phyloP scores from a whole-genome alignment of 495 filamentous ascomycete species.

The Neurospora sp. region DNA sequence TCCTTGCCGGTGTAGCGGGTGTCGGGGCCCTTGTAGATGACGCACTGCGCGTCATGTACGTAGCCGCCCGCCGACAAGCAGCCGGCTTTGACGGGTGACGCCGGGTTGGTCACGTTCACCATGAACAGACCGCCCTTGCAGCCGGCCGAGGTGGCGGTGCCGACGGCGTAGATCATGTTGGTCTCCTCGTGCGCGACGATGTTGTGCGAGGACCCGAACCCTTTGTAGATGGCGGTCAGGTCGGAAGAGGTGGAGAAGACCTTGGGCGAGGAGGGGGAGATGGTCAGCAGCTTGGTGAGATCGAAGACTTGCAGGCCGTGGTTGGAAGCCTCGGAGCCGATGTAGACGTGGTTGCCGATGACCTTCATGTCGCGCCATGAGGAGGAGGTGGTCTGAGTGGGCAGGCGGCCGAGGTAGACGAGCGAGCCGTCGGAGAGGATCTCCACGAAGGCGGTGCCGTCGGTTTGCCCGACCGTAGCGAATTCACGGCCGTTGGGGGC shows the following conservation, averaged over 20 bases:
- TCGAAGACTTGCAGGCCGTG: slow-evolving; percentile 42
- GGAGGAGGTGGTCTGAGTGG: slow-evolving; percentile 20
- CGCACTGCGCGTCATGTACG: slow-evolving; percentile 50
- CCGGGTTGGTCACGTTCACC: slow-evolving; percentile 38
- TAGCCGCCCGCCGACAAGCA: slow-evolving; percentile 45
- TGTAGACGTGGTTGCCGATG: slow-evolving; percentile 31
- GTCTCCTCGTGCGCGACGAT: slow-evolving; percentile 41
- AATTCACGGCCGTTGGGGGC: slow-evolving; percentile 35
- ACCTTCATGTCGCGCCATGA: slow-evolving; percentile 39
- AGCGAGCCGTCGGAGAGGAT: slow-evolving; percentile 30
- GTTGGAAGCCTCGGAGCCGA: slow-evolving; percentile 34
- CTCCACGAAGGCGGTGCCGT: slow-evolving; percentile 42
- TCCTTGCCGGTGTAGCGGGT: slow-evolving; percentile 40
- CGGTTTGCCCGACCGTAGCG: slow-evolving; percentile 37
- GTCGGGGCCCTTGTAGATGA: slow-evolving; percentile 49
- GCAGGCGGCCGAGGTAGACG: slow-evolving; percentile 39
- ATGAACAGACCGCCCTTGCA: slow-evolving; percentile 45
- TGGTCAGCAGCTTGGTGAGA: slow-evolving; percentile 26
- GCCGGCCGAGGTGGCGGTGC: slow-evolving; percentile 24
- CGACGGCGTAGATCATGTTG: slow-evolving; percentile 34
- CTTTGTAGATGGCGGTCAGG: slow-evolving; percentile 13
- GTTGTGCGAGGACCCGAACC: slow-evolving; percentile 26
- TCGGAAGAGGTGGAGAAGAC: slow-evolving; percentile 12
- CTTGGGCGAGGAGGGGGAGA: slow-evolving; percentile 11
- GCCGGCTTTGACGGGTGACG: slow-evolving; percentile 35